Evolutionary conservation across 2,329 filamentous ascomycete genomes (phyloP), one percentile per base, ranked within the genome.

Genomic region (Fusarium coicis): DNA sequence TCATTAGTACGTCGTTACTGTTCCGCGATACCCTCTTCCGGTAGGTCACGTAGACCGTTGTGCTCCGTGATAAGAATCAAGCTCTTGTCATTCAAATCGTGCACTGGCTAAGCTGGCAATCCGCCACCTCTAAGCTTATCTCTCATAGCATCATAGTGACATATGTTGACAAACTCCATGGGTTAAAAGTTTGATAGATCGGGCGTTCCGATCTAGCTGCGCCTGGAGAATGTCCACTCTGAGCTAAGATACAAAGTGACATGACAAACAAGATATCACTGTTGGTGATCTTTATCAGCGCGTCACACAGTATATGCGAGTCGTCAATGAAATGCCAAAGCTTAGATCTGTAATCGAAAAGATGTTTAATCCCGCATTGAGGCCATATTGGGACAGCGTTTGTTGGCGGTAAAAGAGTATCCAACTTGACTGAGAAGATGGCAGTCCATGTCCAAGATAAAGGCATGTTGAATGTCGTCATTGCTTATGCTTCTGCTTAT

Each of bases 71-170:
- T 7, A 15, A 4, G 6, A 46, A 15, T 21, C 6, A 28, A 21
- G 10, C 11, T 43, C n/a, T 23, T 43, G 6, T 0, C 10, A 15
- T 15, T 15, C 5, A 46, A 10, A 15, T 28, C 1, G 18, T 10
- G 12, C 7, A 47, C 12, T 28, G 0, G 9, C 44, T 21, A 10
- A 3, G 5, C 18, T 28, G 2, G 44, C 26, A n/a, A 6, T 9
- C 5, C 14, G 14, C 10, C 10, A 2, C 15, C 15, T 26, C 2
- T 7, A 7, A 26, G 4, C 10, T 12, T 36, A 1, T 36, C 5
- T 34, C 18, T 52, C 16, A 15, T 36, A 12, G 30, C 9, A 52
- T 52, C n/a, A 15, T 23, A 11, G 49, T 36, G 12, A 15, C 8
- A 34, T 26, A 26, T 10, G 16, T 18, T 52, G 21, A n/a, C 7